Evolutionary conservation across 2,329 filamentous ascomycete species (phyloP).

Genomic region (Clonostachys sp.): DNA sequence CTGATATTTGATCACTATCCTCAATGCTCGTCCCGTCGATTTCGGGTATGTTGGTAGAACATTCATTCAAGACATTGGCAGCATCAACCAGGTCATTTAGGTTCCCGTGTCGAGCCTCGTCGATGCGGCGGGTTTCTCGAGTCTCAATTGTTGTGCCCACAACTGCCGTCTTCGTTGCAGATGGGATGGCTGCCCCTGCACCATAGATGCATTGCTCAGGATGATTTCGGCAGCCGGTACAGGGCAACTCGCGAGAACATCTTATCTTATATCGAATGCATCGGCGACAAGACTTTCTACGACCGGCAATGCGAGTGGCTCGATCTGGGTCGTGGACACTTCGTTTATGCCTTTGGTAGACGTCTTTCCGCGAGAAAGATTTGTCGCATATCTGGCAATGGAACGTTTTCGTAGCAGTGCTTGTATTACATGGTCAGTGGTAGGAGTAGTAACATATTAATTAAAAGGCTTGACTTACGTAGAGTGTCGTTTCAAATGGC

Average conservation of each 20-base stretch:
- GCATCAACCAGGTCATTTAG: neutral
- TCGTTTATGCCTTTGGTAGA: constrained; percentile 18
- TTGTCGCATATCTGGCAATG: neutral
- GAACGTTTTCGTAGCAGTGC: neutral
- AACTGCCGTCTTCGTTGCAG: no score
- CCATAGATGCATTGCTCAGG: constrained; percentile 1
- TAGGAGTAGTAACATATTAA: neutral
- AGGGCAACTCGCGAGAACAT: constrained; percentile 15
- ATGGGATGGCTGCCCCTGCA: constrained; percentile 1
- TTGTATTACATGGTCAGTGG: neutral
- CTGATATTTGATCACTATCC: neutral
- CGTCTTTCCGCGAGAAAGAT: constrained; percentile 12
- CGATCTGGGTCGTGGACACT: constrained; percentile 12
- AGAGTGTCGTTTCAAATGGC: neutral
- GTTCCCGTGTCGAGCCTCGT: neutral
- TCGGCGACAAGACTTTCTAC: constrained; percentile 16
- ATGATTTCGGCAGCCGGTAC: constrained; percentile 8
- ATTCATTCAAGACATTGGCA: neutral
- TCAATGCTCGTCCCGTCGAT: no score
- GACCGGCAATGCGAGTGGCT: constrained; percentile 4
- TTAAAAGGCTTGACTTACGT: neutral
- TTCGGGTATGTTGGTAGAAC: no score
- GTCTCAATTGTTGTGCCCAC: no score
- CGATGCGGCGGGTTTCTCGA: no score
- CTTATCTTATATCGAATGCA: constrained; percentile 17